Conservation (phyloP, 2,329 filamentous ascomycete genomes). For the Diaporthe vexans region DNA sequence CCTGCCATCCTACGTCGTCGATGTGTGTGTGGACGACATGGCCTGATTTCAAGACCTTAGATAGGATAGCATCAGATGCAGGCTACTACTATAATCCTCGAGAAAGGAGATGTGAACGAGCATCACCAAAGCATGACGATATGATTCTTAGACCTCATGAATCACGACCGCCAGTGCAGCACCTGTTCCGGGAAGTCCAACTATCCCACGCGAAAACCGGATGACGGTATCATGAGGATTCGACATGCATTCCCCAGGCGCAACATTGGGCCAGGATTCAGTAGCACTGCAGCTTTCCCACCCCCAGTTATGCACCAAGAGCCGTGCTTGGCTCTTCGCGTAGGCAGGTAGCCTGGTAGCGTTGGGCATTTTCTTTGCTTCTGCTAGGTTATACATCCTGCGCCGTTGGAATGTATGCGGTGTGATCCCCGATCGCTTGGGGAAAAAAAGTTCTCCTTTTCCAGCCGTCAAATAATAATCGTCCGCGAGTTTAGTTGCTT, state of each 20-base stretch:
- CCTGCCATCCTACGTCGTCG: background rate
- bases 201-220: background rate
- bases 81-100: background rate
- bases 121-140: no score
- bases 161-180: no score
- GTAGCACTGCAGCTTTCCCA: conserved; percentile 14
- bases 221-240: conserved; percentile 29
- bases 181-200: no score
- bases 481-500: background rate
- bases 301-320: conserved; percentile 5
- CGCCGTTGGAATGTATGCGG: conserved; percentile 29
- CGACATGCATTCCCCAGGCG: conserved; percentile 27
- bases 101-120: background rate
- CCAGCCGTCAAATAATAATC: conserved; percentile 5
- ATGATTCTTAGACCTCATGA: no score
- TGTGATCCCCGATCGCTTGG: conserved; percentile 7
- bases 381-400: background rate
- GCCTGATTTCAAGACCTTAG: no score
- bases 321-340: conserved; percentile 18
- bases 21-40: background rate
- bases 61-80: background rate
- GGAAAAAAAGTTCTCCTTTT: conserved; percentile 5
- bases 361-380: background rate
- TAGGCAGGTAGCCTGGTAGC: no score
- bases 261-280: conserved; percentile 34